phyloP scores from a whole-genome alignment of 1,139 yeast genomes.

The Candida sp. region DNA sequence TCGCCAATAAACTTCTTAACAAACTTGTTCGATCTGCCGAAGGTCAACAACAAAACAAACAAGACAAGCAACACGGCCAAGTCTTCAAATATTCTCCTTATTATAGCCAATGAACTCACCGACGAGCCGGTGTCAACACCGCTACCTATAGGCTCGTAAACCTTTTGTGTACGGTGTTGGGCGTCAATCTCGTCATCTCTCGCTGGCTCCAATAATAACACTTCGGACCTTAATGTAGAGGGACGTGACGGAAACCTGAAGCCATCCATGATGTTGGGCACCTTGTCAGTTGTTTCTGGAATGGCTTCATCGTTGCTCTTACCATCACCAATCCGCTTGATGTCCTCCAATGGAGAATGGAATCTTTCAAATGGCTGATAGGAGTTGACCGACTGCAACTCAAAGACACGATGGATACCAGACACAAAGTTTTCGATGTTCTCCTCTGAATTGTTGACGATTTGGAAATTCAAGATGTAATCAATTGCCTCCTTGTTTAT shows the following conservation, averaged over 20 bases:
- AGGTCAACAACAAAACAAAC: conserved; percentile 31
- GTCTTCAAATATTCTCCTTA: conserved; percentile 51
- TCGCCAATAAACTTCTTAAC: conserved; percentile 15
- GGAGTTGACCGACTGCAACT: conserved; percentile 31
- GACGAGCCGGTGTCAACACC: conserved; percentile 1
- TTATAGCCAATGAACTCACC: conserved; percentile 6
- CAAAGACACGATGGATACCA: conserved; percentile 56
- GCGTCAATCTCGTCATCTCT: conserved; percentile 2
- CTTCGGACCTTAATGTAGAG: conserved; percentile 16
- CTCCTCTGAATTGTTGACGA: conserved; percentile 17
- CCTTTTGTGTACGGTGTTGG: neutral
- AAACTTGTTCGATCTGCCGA: conserved; percentile 40
- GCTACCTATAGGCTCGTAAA: neutral
- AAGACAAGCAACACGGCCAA: conserved; percentile 43
- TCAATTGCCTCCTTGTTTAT: conserved; percentile 9
- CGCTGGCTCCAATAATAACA: conserved; percentile 16
- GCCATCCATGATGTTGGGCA: conserved; percentile 41
- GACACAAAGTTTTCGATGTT: conserved; percentile 40
- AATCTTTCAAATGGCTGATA: conserved; percentile 45
- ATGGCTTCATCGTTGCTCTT: conserved; percentile 2
- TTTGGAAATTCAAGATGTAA: conserved; percentile 21
- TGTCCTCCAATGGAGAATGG: conserved; percentile 14
- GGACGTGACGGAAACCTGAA: conserved; percentile 32
- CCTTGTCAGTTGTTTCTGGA: neutral
- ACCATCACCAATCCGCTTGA: conserved; percentile 34